phyloP scores from a whole-genome alignment of 495 filamentous ascomycete species.

The Podospora fimiseda region DNA sequence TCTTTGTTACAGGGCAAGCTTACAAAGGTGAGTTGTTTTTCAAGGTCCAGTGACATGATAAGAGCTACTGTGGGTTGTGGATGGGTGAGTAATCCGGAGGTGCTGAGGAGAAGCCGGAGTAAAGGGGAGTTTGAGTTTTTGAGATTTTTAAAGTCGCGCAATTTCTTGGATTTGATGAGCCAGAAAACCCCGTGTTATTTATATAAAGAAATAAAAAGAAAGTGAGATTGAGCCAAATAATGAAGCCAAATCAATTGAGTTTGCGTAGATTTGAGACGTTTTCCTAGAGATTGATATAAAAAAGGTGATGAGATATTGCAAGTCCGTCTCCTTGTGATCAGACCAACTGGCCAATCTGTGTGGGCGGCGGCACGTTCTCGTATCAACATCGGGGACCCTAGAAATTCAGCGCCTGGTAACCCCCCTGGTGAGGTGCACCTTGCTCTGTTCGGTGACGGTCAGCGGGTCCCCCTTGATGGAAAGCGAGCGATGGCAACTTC shows the following conservation, averaged over 20 bases:
- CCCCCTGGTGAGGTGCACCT: not conserved
- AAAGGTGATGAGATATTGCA: not conserved
- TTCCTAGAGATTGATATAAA: no score
- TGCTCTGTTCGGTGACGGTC: no score
- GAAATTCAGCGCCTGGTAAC: not conserved
- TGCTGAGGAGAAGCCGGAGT: not conserved
- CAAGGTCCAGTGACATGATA: constrained; percentile 67
- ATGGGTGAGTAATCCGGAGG: not conserved
- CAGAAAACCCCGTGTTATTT: not conserved
- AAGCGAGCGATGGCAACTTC: constrained; percentile 5
- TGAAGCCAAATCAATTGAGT: no score
- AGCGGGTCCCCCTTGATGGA: not conserved
- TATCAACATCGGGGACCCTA: not conserved
- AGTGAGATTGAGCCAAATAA: not conserved
- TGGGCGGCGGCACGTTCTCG: not conserved
- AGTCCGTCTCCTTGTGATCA: not conserved
- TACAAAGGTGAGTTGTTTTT: constrained; percentile 76
- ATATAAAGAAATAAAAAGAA: not conserved
- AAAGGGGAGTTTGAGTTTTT: not conserved
- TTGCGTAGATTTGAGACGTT: no score
- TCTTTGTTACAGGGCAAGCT: constrained; percentile 32
- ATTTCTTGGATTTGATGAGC: constrained; percentile 2
- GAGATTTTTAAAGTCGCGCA: constrained; percentile 1
- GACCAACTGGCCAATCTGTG: not conserved
- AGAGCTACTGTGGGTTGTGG: not conserved